Conservation (phyloP, 1,284 basidiomycete genomes). For the Rhodotorula mucilaginosa region DNA sequence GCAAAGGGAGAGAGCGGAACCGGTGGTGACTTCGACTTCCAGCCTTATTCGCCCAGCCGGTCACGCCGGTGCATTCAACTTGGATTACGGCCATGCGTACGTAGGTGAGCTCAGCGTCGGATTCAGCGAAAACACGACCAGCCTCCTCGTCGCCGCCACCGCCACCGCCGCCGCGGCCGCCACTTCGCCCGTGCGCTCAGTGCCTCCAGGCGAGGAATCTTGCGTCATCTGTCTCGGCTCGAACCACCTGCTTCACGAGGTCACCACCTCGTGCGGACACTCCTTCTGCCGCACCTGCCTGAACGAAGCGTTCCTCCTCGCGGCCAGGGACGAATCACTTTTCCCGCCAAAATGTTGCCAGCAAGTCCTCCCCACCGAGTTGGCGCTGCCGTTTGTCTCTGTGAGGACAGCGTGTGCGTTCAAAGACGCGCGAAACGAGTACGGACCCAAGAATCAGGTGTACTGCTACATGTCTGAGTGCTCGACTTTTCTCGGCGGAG, state of each 20-base stretch:
- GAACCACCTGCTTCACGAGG: slow-evolving; percentile 67
- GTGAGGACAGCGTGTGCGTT: no score
- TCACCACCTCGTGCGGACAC: slow-evolving; percentile 38
- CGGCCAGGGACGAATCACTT: slow-evolving; percentile 53
- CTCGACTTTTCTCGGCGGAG: slow-evolving; percentile 56
- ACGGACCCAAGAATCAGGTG: slow-evolving; percentile 51
- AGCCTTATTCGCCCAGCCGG: background rate
- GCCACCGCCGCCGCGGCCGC: background rate
- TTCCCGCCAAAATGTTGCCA: slow-evolving; percentile 55
- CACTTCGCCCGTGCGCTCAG: background rate
- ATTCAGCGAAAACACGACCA: background rate
- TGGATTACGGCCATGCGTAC: no score
- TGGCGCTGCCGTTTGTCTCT: no score
- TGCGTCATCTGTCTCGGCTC: slow-evolving; percentile 67
- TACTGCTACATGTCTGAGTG: slow-evolving; percentile 56
- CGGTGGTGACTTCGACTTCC: background rate
- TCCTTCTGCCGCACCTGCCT: slow-evolving; percentile 53
- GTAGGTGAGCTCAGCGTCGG: no score
- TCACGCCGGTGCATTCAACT: no score
- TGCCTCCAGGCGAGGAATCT: no score
- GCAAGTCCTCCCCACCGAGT: background rate
- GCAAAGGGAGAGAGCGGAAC: background rate
- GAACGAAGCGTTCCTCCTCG: slow-evolving; percentile 50
- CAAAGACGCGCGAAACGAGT: slow-evolving; percentile 44
- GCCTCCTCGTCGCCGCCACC: background rate